A percentile compares a stretch with the other conserved stretches of the same genome.
phyloP scores from a whole-genome alignment of 2,329 filamentous ascomycete species.

The Lachnellula arida region DNA sequence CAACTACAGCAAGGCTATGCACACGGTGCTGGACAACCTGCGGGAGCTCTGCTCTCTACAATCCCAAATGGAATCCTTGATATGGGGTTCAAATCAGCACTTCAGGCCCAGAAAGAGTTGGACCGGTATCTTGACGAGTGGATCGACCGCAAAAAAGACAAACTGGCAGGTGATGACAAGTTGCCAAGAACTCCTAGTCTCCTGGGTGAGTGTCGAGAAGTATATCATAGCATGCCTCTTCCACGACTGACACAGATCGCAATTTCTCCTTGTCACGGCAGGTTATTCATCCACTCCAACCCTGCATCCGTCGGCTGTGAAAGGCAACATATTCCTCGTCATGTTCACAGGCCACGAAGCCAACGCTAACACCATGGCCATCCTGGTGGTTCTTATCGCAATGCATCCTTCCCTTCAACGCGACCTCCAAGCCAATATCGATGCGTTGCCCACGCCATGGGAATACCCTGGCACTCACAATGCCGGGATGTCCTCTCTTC shows the following conservation, averaged over 20 bases:
- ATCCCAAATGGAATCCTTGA: neutral
- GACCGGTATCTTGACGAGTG: neutral
- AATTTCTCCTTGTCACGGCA: too few relatives aligned
- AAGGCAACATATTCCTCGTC: neutral
- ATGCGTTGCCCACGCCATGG: neutral
- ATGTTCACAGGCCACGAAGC: neutral
- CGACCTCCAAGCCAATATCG: neutral
- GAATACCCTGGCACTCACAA: too few relatives aligned
- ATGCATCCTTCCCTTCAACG: neutral
- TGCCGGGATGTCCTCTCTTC: neutral
- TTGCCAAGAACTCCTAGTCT: too few relatives aligned
- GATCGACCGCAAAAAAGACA: neutral
- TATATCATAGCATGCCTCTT: too few relatives aligned
- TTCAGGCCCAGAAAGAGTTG: neutral
- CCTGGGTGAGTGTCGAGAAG: too few relatives aligned
- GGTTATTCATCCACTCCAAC: too few relatives aligned
- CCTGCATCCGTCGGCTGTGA: neutral
- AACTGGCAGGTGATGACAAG: neutral
- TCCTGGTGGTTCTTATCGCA: neutral
- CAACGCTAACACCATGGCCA: neutral
- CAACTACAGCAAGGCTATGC: too few relatives aligned
- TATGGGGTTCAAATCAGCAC: neutral
- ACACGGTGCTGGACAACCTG: too few relatives aligned
- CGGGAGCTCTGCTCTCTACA: neutral
- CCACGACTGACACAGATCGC: too few relatives aligned